A percentile compares a stretch with the other conserved stretches of the same genome.
Conservation (phyloP, 140 eudicot genomes). For the Ambrosia hybrid region DNA sequence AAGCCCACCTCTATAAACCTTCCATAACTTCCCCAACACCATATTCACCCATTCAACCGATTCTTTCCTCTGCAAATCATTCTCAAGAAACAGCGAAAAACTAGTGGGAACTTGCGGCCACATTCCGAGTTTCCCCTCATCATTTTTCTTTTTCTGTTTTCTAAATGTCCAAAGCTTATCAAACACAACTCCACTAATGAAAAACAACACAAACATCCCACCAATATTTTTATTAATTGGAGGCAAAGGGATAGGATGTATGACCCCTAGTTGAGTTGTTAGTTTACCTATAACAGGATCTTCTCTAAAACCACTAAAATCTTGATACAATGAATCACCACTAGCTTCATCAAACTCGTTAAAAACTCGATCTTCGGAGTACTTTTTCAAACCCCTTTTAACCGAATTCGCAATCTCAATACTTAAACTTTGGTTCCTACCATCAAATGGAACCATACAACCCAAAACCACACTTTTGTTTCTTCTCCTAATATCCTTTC, state of each 20-base stretch:
- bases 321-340: conserved; percentile 18
- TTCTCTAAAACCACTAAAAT: conserved; percentile 50
- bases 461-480: conserved; percentile 26
- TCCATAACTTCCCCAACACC: conserved; percentile 58
- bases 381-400: conserved; percentile 34
- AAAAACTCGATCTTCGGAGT: conserved; percentile 12
- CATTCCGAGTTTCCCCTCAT: conserved; percentile 39
- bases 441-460: conserved; percentile 32
- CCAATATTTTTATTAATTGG: conserved; percentile 58
- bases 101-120: conserved; percentile 68
- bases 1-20: conserved; percentile 51
- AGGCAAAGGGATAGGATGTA: conserved; percentile 75
- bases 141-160: conserved; percentile 32
- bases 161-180: conserved; percentile 74
- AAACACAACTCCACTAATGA: conserved; percentile 74
- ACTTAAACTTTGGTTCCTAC: conserved; percentile 28
- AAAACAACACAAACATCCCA: conserved; percentile 72
- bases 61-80: conserved; percentile 75
- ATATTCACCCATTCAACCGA: conserved; percentile 63
- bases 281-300: conserved; percentile 86
- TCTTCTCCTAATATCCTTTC: conserved; percentile 17
- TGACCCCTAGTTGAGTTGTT: conserved; percentile 76
- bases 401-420: conserved; percentile 34
- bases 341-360: conserved; percentile 24
- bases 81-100: conserved; percentile 65